phyloP scores from a whole-genome alignment of 805 yeast species.

The Candida ulmi region DNA sequence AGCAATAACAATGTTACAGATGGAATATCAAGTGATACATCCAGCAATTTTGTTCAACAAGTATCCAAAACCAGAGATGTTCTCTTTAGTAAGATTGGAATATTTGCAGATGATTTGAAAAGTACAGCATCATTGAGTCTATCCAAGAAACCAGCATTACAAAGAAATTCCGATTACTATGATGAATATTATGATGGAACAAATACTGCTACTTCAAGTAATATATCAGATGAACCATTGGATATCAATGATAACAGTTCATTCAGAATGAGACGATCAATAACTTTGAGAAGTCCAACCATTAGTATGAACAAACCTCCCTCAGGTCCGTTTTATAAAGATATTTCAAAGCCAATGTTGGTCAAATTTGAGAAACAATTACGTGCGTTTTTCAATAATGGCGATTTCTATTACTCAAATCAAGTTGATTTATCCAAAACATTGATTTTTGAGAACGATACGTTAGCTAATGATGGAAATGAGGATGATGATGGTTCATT shows the following conservation, averaged over 20 bases:
- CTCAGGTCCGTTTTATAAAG: background rate
- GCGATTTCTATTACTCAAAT: conserved; percentile 22
- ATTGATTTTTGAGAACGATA: conserved; percentile 11
- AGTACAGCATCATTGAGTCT: conserved; percentile 19
- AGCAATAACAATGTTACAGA: background rate
- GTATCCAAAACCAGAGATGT: conserved; percentile 14
- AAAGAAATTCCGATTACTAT: conserved; percentile 1
- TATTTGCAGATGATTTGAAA: conserved; percentile 21
- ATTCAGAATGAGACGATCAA: conserved; percentile 18
- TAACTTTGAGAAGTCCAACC: conserved; percentile 16
- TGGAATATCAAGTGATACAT: background rate
- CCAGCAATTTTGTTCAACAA: conserved; percentile 2
- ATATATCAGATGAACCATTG: background rate
- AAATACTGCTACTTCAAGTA: background rate
- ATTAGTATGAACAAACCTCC: background rate
- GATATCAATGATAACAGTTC: conserved; percentile 10
- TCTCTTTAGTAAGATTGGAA: conserved; percentile 21
- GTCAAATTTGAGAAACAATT: conserved; percentile 19
- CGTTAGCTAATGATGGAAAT: conserved; percentile 2
- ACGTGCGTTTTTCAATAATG: conserved; percentile 10
- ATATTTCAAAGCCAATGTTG: conserved; percentile 17
- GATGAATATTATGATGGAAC: conserved; percentile 7
- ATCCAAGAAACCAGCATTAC: conserved; percentile 9
- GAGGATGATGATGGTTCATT: conserved; percentile 12
- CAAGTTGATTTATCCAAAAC: conserved; percentile 25